phyloP scores from a whole-genome alignment of 1,284 basidiomycete species.

The Microbotryum scabiosae region DNA sequence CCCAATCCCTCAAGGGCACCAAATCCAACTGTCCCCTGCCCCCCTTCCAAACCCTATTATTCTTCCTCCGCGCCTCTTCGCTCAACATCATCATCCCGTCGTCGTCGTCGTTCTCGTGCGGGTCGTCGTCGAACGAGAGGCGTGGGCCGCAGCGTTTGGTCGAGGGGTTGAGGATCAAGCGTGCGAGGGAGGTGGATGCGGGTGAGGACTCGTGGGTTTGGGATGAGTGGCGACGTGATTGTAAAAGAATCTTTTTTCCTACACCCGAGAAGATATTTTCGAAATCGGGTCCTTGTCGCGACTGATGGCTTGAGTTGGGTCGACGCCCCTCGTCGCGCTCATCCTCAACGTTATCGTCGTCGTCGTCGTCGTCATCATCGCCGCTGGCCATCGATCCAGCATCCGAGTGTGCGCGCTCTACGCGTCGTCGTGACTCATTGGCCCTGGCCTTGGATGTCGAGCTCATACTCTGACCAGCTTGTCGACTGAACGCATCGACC shows the following conservation, averaged over 20 bases:
- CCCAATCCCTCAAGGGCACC: background rate
- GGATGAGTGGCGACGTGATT: background rate
- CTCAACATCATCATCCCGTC: conserved; percentile 3
- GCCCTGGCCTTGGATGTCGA: background rate
- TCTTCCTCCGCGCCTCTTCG: conserved; percentile 1
- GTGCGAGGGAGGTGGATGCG: background rate
- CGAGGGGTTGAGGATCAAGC: conserved; percentile 2
- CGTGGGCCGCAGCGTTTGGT: background rate
- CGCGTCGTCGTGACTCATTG: background rate
- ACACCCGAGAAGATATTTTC: background rate
- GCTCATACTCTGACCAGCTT: background rate
- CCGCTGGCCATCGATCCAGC: too few relatives aligned
- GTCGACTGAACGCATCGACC: background rate
- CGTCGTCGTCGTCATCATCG: too few relatives aligned
- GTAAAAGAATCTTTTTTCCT: background rate
- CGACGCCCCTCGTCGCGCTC: background rate
- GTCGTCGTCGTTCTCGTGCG: background rate
- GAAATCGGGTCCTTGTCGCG: background rate
- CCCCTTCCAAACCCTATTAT: background rate
- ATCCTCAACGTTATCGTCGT: background rate
- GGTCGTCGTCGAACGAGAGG: conserved; percentile 3
- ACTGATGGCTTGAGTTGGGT: background rate
- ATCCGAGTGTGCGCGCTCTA: too few relatives aligned
- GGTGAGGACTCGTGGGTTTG: background rate
- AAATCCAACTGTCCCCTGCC: background rate